Conservation (phyloP, 2,329 filamentous ascomycete genomes). For the Juglanconis oblonga region DNA sequence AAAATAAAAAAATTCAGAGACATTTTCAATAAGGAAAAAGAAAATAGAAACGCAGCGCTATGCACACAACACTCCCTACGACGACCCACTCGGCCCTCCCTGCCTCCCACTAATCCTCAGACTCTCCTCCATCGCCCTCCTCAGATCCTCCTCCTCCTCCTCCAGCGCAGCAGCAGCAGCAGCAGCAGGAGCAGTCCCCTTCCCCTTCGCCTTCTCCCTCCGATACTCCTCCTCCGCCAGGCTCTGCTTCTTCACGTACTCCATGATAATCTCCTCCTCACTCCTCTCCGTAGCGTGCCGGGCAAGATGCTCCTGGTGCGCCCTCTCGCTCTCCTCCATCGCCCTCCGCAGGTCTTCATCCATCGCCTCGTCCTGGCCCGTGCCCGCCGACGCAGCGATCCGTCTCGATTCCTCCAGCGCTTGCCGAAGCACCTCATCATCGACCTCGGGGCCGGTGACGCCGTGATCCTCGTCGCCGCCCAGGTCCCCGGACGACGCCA, state of each 20-base stretch:
- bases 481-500: conserved; percentile 23
- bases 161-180: conserved; percentile 28
- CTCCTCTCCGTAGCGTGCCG: conserved; percentile 35
- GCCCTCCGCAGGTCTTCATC: conserved; percentile 43
- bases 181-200: conserved; percentile 26
- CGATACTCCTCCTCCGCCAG: conserved; percentile 62
- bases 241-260: conserved; percentile 77
- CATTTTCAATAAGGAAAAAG: background rate
- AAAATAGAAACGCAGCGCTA: background rate
- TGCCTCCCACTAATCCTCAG: conserved; percentile 37
- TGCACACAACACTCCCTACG: background rate
- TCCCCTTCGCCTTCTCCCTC: conserved; percentile 31
- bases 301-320: conserved; percentile 41
- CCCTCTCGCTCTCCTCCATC: conserved; percentile 44
- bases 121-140: conserved; percentile 53
- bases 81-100: conserved; percentile 23
- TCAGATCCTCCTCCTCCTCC: conserved; percentile 55
- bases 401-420: conserved; percentile 39
- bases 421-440: conserved; percentile 36
- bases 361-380: conserved; percentile 24
- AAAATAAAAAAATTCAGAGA: background rate
- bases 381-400: conserved; percentile 16
- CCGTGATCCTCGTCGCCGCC: conserved; percentile 10
- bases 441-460: conserved; percentile 22
- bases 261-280: conserved; percentile 72